Conservation (phyloP, 2,329 filamentous ascomycete species). For the Cyclaneusma minus region DNA sequence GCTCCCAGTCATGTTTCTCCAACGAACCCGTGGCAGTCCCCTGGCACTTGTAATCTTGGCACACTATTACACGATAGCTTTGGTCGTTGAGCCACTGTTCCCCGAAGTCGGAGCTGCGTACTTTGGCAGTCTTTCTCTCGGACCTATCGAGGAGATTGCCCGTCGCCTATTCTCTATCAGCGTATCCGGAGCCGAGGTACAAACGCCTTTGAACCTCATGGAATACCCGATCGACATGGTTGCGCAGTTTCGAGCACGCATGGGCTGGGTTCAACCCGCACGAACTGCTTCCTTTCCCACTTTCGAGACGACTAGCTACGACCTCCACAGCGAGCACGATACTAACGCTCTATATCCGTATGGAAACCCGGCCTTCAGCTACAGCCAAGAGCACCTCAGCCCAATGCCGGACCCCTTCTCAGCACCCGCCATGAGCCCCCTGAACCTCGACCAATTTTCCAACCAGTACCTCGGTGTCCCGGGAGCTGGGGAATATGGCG, state of each 20-base stretch:
- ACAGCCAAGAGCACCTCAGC: slow-evolving; percentile 47
- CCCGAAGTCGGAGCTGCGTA: slow-evolving; percentile 84
- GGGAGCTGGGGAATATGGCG: slow-evolving; percentile 37
- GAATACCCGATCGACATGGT: slow-evolving; percentile 58
- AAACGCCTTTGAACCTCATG: slow-evolving; percentile 52
- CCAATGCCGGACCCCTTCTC: slow-evolving; percentile 33
- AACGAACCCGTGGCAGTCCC: slow-evolving; percentile 59
- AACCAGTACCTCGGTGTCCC: slow-evolving; percentile 47
- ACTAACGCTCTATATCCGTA: slow-evolving; percentile 32
- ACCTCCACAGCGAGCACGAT: slow-evolving; percentile 25
- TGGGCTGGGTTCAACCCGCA: slow-evolving; percentile 49
- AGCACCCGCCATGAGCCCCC: slow-evolving; percentile 33
- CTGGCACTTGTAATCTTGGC: slow-evolving; percentile 72
- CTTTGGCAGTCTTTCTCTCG: slow-evolving; percentile 64
- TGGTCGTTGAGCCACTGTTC: slow-evolving; percentile 81
- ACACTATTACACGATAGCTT: slow-evolving; percentile 78
- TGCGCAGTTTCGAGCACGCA: slow-evolving; percentile 49
- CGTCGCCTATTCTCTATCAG: slow-evolving; percentile 57
- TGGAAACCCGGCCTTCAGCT: slow-evolving; percentile 42
- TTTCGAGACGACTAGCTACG: slow-evolving; percentile 40
- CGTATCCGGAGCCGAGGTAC: slow-evolving; percentile 38
- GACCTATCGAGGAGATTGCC: slow-evolving; percentile 76
- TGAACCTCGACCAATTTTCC: slow-evolving; percentile 36
- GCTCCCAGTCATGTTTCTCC: slow-evolving; percentile 74
- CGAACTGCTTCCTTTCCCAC: slow-evolving; percentile 45